Conservation (phyloP, 2,329 filamentous ascomycete genomes). For the Talaromyces pinophilus region DNA sequence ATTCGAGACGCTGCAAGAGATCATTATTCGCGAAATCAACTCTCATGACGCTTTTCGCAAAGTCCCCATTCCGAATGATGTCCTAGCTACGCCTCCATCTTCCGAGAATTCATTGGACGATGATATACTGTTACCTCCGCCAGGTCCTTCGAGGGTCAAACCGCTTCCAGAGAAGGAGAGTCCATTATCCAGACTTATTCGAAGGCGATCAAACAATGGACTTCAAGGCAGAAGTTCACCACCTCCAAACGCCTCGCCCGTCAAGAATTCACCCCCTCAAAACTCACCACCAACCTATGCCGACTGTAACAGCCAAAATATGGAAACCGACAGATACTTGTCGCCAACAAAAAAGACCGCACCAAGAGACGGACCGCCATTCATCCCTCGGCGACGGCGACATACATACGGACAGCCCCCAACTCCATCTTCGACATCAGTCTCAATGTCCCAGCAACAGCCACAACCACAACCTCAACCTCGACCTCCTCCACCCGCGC, state of each 20-base stretch:
- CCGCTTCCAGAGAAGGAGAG: constrained; percentile 36
- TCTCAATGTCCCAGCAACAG: background rate
- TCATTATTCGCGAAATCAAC: constrained; percentile 48
- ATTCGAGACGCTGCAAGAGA: constrained; percentile 46
- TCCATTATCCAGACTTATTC: constrained; percentile 35
- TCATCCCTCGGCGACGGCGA: constrained; percentile 33
- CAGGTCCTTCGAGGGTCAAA: constrained; percentile 23
- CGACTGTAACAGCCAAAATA: background rate
- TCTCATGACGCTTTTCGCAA: constrained; percentile 46
- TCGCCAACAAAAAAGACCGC: background rate
- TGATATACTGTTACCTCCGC: constrained; percentile 20
- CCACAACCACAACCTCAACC: background rate
- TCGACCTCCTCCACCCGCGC: background rate
- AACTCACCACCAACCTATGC: constrained; percentile 21
- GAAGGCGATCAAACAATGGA: constrained; percentile 32
- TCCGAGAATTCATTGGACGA: constrained; percentile 31
- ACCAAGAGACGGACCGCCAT: constrained; percentile 27
- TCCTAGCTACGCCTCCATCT: constrained; percentile 37
- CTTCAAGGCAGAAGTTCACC: constrained; percentile 28
- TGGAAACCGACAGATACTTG: constrained; percentile 1
- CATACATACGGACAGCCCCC: constrained; percentile 46
- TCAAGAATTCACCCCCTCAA: background rate
- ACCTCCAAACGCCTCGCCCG: background rate
- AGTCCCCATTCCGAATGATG: constrained; percentile 37
- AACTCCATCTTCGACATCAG: constrained; percentile 25